These are phyloP conservation scores for Marasmius sp. DNA, from an alignment of 1,284 basidiomycete species.

Conservation along the genomic window DNA sequence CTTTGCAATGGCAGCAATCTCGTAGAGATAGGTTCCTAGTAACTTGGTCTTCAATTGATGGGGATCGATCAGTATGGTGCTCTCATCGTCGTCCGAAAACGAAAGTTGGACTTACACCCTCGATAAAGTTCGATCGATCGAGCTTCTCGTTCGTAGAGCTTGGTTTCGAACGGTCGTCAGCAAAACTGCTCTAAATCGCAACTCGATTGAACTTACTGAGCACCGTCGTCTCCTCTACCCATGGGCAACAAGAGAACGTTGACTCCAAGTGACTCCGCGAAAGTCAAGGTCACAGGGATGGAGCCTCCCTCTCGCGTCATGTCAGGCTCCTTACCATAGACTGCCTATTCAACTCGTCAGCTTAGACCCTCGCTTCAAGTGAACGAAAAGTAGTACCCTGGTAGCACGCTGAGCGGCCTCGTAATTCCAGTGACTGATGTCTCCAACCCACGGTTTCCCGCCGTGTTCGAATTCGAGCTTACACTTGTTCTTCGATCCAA, in stretches of 20 bases:
- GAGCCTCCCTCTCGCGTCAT: conserved; percentile 94
- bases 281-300: conserved; percentile 95
- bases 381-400: conserved; percentile 40
- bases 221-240: conserved; percentile 92
- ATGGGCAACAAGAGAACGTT: conserved; percentile 89
- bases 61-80: conserved; percentile 7
- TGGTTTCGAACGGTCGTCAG: not conserved
- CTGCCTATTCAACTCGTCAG: conserved; percentile 41
- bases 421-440: conserved; percentile 92
- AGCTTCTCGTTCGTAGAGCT: conserved; percentile 97
- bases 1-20: conserved; percentile 49
- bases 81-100: not conserved
- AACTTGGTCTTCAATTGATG: conserved; percentile 60
- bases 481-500: conserved; percentile 75
- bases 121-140: conserved; percentile 90
- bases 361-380: conserved; percentile 1
- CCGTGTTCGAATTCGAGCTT: conserved; percentile 70
- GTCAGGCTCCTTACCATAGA: conserved; percentile 85
- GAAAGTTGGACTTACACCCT: conserved; percentile 58
- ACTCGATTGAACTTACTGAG: conserved; percentile 62
- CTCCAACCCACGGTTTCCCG: conserved; percentile 89
- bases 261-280: conserved; percentile 84
- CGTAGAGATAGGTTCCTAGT: conserved; percentile 83
- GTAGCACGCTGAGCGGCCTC: conserved; percentile 88
- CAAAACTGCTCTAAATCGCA: not conserved